Evolutionary conservation across 2,329 filamentous ascomycete species (phyloP).

Genomic region (Ophiocordyceps robertsii): DNA sequence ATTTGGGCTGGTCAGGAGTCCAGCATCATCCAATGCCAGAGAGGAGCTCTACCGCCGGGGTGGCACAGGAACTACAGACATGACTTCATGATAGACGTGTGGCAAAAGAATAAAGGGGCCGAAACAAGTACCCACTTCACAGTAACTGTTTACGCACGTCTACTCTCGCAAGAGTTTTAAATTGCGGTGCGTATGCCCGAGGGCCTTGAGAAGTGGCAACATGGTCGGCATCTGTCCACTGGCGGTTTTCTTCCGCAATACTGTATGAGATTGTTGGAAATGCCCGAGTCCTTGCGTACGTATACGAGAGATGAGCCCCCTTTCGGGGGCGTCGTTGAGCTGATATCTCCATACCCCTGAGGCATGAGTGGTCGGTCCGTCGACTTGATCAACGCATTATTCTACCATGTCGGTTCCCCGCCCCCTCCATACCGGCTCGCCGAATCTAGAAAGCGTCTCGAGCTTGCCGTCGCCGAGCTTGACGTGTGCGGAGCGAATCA

Average conservation of each 20-base stretch:
- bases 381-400: too few species aligned
- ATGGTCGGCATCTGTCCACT: too few species aligned
- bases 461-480: constrained; percentile 61
- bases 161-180: too few species aligned
- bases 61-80: not conserved
- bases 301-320: not conserved
- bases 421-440: constrained; percentile 34
- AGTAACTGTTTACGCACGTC: not conserved
- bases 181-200: too few species aligned
- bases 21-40: not conserved
- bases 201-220: too few species aligned
- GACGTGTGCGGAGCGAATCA: constrained; percentile 78
- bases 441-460: constrained; percentile 34
- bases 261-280: too few species aligned
- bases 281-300: not conserved
- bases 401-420: not conserved
- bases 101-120: not conserved
- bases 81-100: constrained; percentile 6
- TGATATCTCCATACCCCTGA: too few species aligned
- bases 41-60: not conserved
- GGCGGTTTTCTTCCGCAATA: too few species aligned
- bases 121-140: not conserved
- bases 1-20: too few species aligned
- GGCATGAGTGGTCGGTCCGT: too few species aligned
- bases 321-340: not conserved